Base-by-base conservation (phyloP, 73 alveolate species). In the Uronychia setigera region DNA sequence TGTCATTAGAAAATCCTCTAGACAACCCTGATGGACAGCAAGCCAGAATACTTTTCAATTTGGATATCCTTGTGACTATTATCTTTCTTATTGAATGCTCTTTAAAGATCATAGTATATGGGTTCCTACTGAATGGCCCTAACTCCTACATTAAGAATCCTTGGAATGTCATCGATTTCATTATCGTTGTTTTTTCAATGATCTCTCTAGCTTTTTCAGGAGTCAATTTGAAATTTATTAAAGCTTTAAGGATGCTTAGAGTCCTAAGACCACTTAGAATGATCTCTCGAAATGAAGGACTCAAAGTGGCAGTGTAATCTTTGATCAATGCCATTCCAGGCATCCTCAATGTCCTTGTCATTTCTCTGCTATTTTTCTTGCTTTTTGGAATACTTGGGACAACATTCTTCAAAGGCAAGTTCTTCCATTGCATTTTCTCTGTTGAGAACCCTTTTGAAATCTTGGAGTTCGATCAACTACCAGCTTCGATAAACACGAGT, bases 151-250 rank as follows among this genome's bases (percentile, higher is more conserved):
- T 97, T 74, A 80, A 96, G 82, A 98, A 95, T 86, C 84, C 93
- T 79, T 97, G 99, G 99, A 95, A 95, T 89, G 77, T 82, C 75
- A 79, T 97, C 57, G 99, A 97, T 93, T 96, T 97, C 88, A 86
- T 95, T 13, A 93, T 97, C 77, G 67, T 85, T 80, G 85, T 0
- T 60, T 59, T n/a, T 29, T 80, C 35, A 26, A 33, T 11, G 46
- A 58, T 60, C 79, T 80, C 35, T 57, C 79, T 60, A 34, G 79
- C 79, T 74, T 86, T 28, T 29, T 80, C 59, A 32, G 88, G 92
- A 79, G 80, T 86, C 29, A 31, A 78, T 74, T 60, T 33, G 88
- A 86, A 80, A 1, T 86, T 80, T 34, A 74, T 93, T 19, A 89
- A 90, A 35, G 91, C 83, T 14, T 32, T 92, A 27, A 88, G 94